Base-by-base conservation (phyloP, 495 filamentous ascomycete genomes). In the Penicillium salamii region DNA sequence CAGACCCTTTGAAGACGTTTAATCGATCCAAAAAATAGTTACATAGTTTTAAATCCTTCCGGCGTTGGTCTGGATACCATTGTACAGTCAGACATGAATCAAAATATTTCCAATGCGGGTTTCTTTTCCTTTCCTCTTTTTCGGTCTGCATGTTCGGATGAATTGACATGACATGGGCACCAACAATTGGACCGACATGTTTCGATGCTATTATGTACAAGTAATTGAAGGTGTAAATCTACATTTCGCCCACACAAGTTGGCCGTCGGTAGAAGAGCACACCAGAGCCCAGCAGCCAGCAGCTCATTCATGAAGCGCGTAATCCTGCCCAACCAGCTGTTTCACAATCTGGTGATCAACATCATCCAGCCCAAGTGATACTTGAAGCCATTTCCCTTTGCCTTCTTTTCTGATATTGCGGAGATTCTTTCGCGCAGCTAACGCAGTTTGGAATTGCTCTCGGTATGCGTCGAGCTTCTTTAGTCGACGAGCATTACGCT, bases 1-100 rank as follows among this genome's bases (percentile, higher is more conserved):
- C 74, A 46, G 88, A 98, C 77, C 91, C 92, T 32, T 71, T 98
- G 67, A 96, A 91, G 76, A 88, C 86, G 8, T 96, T 96, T 67
- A 95, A 89, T 65, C 56, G 62, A 40, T 64, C 63, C 1, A 54
- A 59, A 40, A 72, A 68, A 52, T 69, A 51, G 53, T 48, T 31
- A 32, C 45, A 29, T 41, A 26, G 51, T 39, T 40, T n/a, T 51
- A 24, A 46, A 52, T 37, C 31, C 19, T 24, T 42, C 31, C 48
- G 40, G 21, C 48, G 20, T 42, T 57, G 55, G 49, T 50, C 53
- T 60, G 43, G 59, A 65, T 65, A 65, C 62, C 62, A 66, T 65
- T 65, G 58, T 62, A 59, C 43, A 65, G 58, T 57, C 53, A 51
- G 39, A 33, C 31, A 47, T 42, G 26, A 50, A 58, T 52, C 46